phyloP scores from a whole-genome alignment of 140 eudicot species.

The Flaveria floridana region DNA sequence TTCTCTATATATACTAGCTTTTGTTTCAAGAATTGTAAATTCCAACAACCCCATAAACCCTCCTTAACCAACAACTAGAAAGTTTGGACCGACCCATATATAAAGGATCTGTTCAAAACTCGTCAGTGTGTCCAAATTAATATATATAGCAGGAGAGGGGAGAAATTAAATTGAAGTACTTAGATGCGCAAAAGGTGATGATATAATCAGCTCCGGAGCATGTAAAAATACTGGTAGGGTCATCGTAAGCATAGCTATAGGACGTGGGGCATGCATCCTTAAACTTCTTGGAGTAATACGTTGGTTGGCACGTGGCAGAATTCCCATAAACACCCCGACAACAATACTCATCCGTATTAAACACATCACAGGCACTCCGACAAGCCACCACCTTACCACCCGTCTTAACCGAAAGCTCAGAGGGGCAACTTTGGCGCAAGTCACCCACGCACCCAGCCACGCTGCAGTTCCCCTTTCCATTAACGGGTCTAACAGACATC shows the following conservation, averaged over 20 bases:
- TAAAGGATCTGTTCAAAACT: neutral
- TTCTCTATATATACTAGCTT: too few relatives aligned
- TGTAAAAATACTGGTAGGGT: slow-evolving; percentile 72
- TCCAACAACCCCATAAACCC: too few relatives aligned
- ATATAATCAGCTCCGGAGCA: slow-evolving; percentile 65
- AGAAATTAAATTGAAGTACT: slow-evolving; percentile 34
- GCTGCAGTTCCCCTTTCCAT: slow-evolving; percentile 71
- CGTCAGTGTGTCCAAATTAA: neutral
- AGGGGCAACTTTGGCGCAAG: slow-evolving; percentile 55
- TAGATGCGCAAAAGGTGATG: slow-evolving; percentile 66
- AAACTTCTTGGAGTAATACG: slow-evolving; percentile 64
- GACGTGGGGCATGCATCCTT: slow-evolving; percentile 79
- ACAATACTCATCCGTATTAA: slow-evolving; percentile 74
- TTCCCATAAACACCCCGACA: slow-evolving; percentile 68
- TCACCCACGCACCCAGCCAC: slow-evolving; percentile 75
- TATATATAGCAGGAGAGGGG: neutral
- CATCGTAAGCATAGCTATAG: slow-evolving; percentile 87
- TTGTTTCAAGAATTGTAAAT: too few relatives aligned
- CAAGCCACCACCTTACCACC: slow-evolving; percentile 60
- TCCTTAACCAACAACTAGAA: too few relatives aligned
- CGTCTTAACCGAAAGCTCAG: slow-evolving; percentile 47
- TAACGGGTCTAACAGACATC: slow-evolving; percentile 52
- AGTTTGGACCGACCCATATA: neutral
- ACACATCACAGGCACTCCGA: slow-evolving; percentile 86
- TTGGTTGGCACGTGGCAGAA: slow-evolving; percentile 59